phyloP scores from a whole-genome alignment of 345 rosid genomes.

The Acer campestre region DNA sequence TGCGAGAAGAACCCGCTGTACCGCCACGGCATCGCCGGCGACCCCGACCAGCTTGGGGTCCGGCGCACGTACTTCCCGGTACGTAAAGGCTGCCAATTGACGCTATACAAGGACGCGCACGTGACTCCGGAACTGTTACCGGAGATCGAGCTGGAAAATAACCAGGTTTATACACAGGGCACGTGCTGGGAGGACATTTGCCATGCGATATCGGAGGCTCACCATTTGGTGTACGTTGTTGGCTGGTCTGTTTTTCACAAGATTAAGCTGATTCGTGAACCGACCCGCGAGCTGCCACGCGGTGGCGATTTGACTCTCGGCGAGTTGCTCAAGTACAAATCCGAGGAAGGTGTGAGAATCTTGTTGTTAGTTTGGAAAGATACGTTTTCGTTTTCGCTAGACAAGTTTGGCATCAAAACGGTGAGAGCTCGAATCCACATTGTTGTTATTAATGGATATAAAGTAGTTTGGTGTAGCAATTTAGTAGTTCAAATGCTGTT shows the following conservation, averaged over 20 bases:
- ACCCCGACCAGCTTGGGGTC: slow-evolving; percentile 64
- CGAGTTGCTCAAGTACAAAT: slow-evolving; percentile 88
- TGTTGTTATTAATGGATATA: neutral
- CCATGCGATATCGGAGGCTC: slow-evolving; percentile 84
- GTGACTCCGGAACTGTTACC: slow-evolving; percentile 49
- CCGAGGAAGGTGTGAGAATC: slow-evolving; percentile 91
- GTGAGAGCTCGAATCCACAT: slow-evolving; percentile 37
- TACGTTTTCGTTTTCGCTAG: slow-evolving; percentile 62
- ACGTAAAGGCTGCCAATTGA: slow-evolving; percentile 66
- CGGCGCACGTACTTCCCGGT: slow-evolving; percentile 74
- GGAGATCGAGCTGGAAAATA: slow-evolving; percentile 46
- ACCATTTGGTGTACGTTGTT: slow-evolving; percentile 78
- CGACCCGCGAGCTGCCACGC: slow-evolving; percentile 58
- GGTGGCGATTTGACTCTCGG: slow-evolving; percentile 85
- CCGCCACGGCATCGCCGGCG: slow-evolving; percentile 59
- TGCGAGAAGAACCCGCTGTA: slow-evolving; percentile 58
- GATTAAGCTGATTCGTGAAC: slow-evolving; percentile 81
- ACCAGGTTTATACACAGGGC: slow-evolving; percentile 45
- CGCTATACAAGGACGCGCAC: slow-evolving; percentile 92
- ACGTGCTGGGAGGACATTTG: slow-evolving; percentile 98
- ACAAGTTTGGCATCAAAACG: slow-evolving; percentile 56
- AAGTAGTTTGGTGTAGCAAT: too few relatives aligned
- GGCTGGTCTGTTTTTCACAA: slow-evolving; percentile 94
- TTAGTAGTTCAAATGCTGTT: neutral
- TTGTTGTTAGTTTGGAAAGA: slow-evolving; percentile 92